These are phyloP conservation scores for Marasmius sp. DNA, from an alignment of 1,284 basidiomycete genomes.

Conservation along the genomic window DNA sequence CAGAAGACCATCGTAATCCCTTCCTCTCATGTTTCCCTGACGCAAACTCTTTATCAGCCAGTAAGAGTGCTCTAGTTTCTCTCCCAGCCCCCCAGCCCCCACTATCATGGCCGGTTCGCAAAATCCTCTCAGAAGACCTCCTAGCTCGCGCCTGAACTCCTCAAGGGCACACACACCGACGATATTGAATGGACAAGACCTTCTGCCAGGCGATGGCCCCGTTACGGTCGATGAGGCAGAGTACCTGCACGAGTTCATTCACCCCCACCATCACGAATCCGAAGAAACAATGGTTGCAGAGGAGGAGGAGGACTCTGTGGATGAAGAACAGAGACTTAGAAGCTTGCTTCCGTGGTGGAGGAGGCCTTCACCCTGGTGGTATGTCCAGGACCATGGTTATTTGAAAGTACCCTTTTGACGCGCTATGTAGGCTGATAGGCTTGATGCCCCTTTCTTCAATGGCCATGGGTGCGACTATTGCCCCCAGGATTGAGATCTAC, in stretches of 20 bases:
- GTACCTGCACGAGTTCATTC: constrained; percentile 46
- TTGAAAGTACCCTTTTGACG: background rate
- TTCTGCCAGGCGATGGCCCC: constrained; percentile 44
- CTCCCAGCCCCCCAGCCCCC: background rate
- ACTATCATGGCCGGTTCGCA: constrained; percentile 1
- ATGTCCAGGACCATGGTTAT: constrained; percentile 21
- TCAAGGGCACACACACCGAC: constrained; percentile 12
- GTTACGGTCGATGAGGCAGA: constrained; percentile 47
- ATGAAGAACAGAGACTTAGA: constrained; percentile 27
- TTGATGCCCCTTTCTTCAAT: constrained; percentile 52
- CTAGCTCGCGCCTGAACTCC: constrained; percentile 10
- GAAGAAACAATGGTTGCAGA: constrained; percentile 36
- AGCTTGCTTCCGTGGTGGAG: constrained; percentile 62
- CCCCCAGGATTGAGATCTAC: constrained; percentile 68
- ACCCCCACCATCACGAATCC: constrained; percentile 35
- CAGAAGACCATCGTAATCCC: no score
- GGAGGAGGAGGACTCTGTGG: constrained; percentile 22
- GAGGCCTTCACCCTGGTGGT: constrained; percentile 70
- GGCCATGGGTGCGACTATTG: constrained; percentile 53
- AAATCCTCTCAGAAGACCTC: background rate
- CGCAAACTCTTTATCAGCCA: background rate
- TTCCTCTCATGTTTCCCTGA: background rate
- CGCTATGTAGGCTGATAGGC: constrained; percentile 51
- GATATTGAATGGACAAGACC: constrained; percentile 33
- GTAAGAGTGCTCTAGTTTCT: background rate